These are phyloP conservation scores for Didymella pinodella DNA, from an alignment of 2,329 filamentous ascomycete genomes.

Conservation along the genomic window DNA sequence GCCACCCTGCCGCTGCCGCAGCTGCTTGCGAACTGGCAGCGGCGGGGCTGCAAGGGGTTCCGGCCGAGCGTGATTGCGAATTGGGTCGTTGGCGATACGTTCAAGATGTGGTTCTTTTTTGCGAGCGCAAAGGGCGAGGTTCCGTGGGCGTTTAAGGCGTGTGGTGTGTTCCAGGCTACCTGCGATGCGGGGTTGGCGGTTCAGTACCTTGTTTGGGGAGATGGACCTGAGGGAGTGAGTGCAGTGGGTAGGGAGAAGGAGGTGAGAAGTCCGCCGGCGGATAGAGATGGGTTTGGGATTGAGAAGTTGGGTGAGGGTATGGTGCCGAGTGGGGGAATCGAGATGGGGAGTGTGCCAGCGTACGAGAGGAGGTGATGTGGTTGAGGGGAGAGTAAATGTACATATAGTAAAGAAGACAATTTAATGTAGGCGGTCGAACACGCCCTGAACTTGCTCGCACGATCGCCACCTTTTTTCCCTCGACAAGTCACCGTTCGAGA, in stretches of 20 bases:
- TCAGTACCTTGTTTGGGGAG: constrained; percentile 65
- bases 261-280: constrained; percentile 34
- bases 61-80: constrained; percentile 76
- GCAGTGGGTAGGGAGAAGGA: constrained; percentile 30
- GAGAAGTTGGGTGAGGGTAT: constrained; percentile 24
- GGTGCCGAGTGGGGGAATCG: constrained; percentile 24
- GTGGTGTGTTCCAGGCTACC: constrained; percentile 79
- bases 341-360: constrained; percentile 27
- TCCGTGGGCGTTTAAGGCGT: constrained; percentile 81
- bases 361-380: constrained; percentile 32
- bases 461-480: background rate
- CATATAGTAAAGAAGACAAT: background rate
- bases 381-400: background rate
- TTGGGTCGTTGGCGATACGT: constrained; percentile 80
- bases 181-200: constrained; percentile 78
- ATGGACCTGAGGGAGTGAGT: constrained; percentile 33
- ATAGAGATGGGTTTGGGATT: constrained; percentile 24
- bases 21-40: constrained; percentile 73
- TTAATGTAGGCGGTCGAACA: background rate
- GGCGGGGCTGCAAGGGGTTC: constrained; percentile 78
- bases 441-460: background rate
- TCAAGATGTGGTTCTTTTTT: constrained; percentile 83
- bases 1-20: constrained; percentile 84
- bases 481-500: background rate
- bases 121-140: constrained; percentile 73